Evolutionary conservation across 768 basidiomycete species (phyloP), one percentile per base, ranked within the genome.

Genomic region (Udeniomyces megalosporus): DNA sequence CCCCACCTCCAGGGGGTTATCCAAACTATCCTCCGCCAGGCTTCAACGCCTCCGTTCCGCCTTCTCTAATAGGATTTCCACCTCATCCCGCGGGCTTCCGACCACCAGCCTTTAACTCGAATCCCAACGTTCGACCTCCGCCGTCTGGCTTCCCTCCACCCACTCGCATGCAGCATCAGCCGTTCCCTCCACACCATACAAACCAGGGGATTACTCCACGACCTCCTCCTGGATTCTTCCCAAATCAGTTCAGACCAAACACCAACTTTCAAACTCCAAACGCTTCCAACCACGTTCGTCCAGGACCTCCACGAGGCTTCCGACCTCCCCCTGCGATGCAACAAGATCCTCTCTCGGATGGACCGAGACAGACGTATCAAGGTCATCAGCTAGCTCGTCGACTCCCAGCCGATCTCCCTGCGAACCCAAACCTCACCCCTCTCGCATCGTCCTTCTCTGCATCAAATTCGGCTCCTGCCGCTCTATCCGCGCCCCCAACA

Each of bases 311-410:
- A 42, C 10, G 44, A 53, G 51, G 35, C 26, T 50, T 53, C 48
- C 34, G 49, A 29, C 60, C 48, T 28, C 51, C 61, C 12, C 53
- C 53, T 22, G 28, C 32, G 12, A 47, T 61, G 45, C 48, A 70
- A 1, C 86, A 88, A 71, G 87, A 89, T 69, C 85, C 87, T 0
- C 74, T 89, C 35, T 82, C 84, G 1, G 79, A 79, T n/a, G 73
- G 82, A 24, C 86, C 87, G 6, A 83, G 87, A 66, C 81, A 84
- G 70, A 86, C 86, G 5, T 87, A 79, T 71, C 88, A 88, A 71
- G 83, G 80, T 4, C 82, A 85, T 34, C 58, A 59, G 35, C 45
- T 48, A 28, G 58, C 58, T 31, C 46, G 58, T 47, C 46, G 58
- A 31, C 29, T 38, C 67, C 53, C 64, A 12, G 14, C 56, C 20